phyloP scores from a whole-genome alignment of 345 rosid species.

The Draba incana region DNA sequence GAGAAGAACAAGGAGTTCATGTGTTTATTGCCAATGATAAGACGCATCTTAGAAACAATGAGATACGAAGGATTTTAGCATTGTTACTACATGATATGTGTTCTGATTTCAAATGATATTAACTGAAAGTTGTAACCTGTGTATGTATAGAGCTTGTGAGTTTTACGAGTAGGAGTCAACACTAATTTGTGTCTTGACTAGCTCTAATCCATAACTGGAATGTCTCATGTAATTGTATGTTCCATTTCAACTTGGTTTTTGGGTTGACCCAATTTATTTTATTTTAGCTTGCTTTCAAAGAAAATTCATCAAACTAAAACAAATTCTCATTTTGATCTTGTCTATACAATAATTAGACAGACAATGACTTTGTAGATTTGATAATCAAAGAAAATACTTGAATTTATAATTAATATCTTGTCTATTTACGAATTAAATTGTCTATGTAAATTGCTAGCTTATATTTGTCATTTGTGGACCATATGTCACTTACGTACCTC shows the following conservation, averaged over 20 bases:
- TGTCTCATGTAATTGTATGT: no score
- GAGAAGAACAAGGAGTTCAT: slow-evolving; percentile 46
- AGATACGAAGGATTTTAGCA: slow-evolving; percentile 44
- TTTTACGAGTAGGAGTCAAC: not conserved
- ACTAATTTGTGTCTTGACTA: no score
- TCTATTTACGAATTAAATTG: not conserved
- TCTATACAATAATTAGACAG: not conserved
- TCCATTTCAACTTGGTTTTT: no score
- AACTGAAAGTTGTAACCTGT: slow-evolving; percentile 55
- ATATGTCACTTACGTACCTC: slow-evolving; percentile 50
- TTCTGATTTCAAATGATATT: slow-evolving; percentile 5
- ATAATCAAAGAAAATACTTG: not conserved
- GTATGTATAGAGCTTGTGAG: not conserved
- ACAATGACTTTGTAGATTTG: not conserved
- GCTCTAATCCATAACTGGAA: no score
- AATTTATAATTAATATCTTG: not conserved
- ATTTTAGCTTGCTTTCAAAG: no score
- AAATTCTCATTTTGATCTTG: not conserved
- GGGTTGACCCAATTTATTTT: no score
- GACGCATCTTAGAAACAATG: slow-evolving; percentile 42
- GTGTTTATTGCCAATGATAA: slow-evolving; percentile 55
- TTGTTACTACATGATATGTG: slow-evolving; percentile 44
- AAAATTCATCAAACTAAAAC: no score
- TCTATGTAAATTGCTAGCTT: not conserved
- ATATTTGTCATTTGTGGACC: not conserved